Evolutionary conservation across 2,329 filamentous ascomycete species (phyloP).

Genomic region (Colletotrichum phormii): DNA sequence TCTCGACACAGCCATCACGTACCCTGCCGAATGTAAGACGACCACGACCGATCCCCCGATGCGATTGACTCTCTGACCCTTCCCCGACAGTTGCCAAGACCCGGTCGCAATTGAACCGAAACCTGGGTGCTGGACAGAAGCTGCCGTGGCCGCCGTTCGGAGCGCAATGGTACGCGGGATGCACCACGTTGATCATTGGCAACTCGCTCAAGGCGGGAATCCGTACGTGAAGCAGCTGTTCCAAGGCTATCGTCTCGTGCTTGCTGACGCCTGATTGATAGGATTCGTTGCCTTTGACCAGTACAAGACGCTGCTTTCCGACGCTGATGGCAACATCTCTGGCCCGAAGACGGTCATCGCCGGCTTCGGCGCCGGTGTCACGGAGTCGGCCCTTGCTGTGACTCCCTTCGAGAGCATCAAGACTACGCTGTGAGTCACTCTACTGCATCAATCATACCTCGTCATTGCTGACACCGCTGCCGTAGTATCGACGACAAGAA

Average conservation of each 20-base stretch:
- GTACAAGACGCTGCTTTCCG: slow-evolving; percentile 86
- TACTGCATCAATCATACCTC: neutral
- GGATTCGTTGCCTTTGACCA: slow-evolving; percentile 96
- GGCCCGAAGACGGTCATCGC: slow-evolving; percentile 92
- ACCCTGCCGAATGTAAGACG: slow-evolving; percentile 87
- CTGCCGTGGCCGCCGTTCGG: slow-evolving; percentile 96
- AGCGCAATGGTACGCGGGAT: slow-evolving; percentile 95
- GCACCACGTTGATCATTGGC: slow-evolving; percentile 95
- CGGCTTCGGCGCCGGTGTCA: slow-evolving; percentile 94
- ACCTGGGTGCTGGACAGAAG: slow-evolving; percentile 84
- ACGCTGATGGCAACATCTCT: slow-evolving; percentile 87
- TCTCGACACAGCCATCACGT: slow-evolving; percentile 77
- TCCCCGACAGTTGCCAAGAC: slow-evolving; percentile 84
- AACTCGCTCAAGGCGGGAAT: slow-evolving; percentile 98
- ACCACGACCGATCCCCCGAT: slow-evolving; percentile 36
- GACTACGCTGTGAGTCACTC: slow-evolving; percentile 79
- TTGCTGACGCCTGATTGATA: slow-evolving; percentile 46
- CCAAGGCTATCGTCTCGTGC: too few species aligned
- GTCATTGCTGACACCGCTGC: neutral
- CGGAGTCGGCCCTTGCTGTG: slow-evolving; percentile 91
- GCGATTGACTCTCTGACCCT: slow-evolving; percentile 26
- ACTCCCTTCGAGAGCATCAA: slow-evolving; percentile 99
- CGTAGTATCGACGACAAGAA: slow-evolving; percentile 95
- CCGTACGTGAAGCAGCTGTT: slow-evolving; percentile 64
- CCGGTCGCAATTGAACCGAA: slow-evolving; percentile 89